phyloP scores from a whole-genome alignment of 352 stramenopile genomes.

The Globisporangium spinosum region DNA sequence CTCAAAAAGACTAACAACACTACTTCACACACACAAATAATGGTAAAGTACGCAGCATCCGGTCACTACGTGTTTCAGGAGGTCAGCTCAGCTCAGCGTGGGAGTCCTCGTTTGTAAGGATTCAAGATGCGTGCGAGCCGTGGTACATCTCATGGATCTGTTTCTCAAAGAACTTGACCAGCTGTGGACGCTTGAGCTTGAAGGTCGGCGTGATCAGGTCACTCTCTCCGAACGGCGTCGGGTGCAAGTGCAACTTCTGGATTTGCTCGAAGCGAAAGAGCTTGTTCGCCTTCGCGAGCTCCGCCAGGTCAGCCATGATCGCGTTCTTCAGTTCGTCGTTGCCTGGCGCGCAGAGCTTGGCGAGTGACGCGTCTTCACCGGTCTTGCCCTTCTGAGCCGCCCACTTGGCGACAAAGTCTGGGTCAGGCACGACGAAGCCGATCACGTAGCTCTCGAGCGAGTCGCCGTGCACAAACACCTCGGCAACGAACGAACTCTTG shows the following conservation, averaged over 20 bases:
- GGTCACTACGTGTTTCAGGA: not conserved
- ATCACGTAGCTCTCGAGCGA: slow-evolving; percentile 93
- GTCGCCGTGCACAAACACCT: slow-evolving; percentile 95
- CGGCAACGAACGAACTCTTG: slow-evolving; percentile 88
- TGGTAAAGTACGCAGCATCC: slow-evolving; percentile 1
- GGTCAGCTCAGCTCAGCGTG: not conserved
- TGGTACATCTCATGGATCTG: slow-evolving; percentile 85
- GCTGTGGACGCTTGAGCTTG: slow-evolving; percentile 93
- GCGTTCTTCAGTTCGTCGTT: slow-evolving; percentile 35
- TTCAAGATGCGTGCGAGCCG: not conserved
- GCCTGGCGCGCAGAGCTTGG: slow-evolving; percentile 14
- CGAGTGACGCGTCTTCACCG: slow-evolving; percentile 25
- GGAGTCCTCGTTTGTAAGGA: not conserved
- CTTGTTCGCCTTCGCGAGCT: slow-evolving; percentile 49
- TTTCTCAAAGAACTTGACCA: slow-evolving; percentile 82
- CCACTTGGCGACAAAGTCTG: slow-evolving; percentile 83
- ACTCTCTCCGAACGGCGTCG: slow-evolving; percentile 90
- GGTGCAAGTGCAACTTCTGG: slow-evolving; percentile 83
- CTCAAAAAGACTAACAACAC: not conserved
- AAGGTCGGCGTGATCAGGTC: slow-evolving; percentile 94
- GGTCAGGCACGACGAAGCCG: slow-evolving; percentile 92
- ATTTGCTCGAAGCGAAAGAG: slow-evolving; percentile 93
- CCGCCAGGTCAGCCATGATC: slow-evolving; percentile 78
- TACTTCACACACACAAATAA: not conserved
- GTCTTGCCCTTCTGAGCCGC: slow-evolving; percentile 42